A percentile compares a stretch with the other conserved stretches of the same genome.
phyloP scores from a whole-genome alignment of 768 basidiomycete species.

The Pleurotus eryngii region DNA sequence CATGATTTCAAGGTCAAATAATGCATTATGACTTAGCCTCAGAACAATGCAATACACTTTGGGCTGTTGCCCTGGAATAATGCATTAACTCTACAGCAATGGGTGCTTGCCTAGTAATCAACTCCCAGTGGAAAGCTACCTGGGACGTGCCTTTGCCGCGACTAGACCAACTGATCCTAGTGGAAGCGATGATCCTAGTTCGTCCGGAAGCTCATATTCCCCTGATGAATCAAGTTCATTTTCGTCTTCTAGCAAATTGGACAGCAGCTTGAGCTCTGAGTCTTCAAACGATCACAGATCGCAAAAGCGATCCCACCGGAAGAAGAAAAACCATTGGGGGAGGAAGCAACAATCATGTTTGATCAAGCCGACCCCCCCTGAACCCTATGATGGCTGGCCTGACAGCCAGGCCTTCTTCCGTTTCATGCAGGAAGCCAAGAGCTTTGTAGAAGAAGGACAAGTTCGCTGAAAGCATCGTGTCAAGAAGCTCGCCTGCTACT shows the following conservation, averaged over 20 bases:
- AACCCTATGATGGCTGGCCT: conserved; percentile 22
- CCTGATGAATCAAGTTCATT: not conserved
- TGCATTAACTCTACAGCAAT: too few relatives aligned
- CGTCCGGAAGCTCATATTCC: not conserved
- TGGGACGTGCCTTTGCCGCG: not conserved
- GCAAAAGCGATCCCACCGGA: not conserved
- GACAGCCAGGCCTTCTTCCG: conserved; percentile 18
- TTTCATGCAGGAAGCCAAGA: conserved; percentile 22
- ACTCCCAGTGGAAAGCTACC: not conserved
- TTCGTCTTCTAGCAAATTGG: not conserved
- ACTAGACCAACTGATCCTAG: not conserved
- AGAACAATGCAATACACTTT: too few relatives aligned
- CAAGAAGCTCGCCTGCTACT: conserved; percentile 21
- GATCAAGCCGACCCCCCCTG: conserved; percentile 17
- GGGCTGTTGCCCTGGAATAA: too few relatives aligned
- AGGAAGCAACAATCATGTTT: conserved; percentile 10
- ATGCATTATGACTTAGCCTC: too few relatives aligned
- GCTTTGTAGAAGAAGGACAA: conserved; percentile 19
- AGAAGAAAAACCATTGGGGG: not conserved
- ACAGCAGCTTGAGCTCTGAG: not conserved
- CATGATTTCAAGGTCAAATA: too few relatives aligned
- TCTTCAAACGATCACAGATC: not conserved
- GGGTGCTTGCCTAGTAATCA: not conserved
- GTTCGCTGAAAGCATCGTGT: conserved; percentile 12
- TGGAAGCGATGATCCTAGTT: not conserved